Evolutionary conservation across 116 monocot genomes (phyloP).

Genomic region (Posidonia oceanica): DNA sequence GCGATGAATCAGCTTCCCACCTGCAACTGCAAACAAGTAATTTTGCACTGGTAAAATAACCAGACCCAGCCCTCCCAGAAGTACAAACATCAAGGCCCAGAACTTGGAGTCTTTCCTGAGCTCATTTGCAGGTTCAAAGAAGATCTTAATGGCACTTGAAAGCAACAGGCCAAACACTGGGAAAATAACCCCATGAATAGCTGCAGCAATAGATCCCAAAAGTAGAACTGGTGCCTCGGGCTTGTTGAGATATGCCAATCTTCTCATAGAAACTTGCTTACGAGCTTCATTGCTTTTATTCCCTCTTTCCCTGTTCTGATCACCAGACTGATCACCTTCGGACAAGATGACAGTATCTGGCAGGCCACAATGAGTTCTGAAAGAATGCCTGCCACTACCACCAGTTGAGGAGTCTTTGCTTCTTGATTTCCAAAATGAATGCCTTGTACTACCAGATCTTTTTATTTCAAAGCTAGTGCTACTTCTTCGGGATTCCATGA

Average conservation of each 20-base stretch:
- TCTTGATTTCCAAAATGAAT: conserved; percentile 22
- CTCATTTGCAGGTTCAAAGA: conserved; percentile 24
- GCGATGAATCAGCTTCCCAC: conserved; percentile 23
- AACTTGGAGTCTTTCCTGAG: conserved; percentile 31
- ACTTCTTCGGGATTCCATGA: background rate
- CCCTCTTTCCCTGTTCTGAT: background rate
- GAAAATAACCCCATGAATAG: conserved; percentile 17
- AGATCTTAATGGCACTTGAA: conserved; percentile 16
- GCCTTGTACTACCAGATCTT: conserved; percentile 7
- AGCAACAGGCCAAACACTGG: conserved; percentile 26
- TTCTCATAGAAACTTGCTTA: conserved; percentile 20
- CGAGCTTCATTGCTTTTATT: background rate
- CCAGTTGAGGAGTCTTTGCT: conserved; percentile 32
- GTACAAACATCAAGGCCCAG: conserved; percentile 21
- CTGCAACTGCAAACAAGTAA: conserved; percentile 29
- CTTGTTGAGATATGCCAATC: conserved; percentile 39
- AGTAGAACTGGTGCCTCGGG: conserved; percentile 33
- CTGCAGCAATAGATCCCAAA: conserved; percentile 24
- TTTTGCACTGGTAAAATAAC: conserved; percentile 10
- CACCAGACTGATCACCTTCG: conserved; percentile 9
- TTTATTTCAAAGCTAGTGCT: background rate
- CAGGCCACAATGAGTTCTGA: no score
- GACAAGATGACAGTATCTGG: conserved; percentile 16
- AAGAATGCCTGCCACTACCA: conserved; percentile 28
- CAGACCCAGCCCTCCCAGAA: conserved; percentile 9